Evolutionary conservation across 208 protist genomes (phyloP), one percentile per base, ranked within the genome.

Genomic region (Wallacemonas sp.): DNA sequence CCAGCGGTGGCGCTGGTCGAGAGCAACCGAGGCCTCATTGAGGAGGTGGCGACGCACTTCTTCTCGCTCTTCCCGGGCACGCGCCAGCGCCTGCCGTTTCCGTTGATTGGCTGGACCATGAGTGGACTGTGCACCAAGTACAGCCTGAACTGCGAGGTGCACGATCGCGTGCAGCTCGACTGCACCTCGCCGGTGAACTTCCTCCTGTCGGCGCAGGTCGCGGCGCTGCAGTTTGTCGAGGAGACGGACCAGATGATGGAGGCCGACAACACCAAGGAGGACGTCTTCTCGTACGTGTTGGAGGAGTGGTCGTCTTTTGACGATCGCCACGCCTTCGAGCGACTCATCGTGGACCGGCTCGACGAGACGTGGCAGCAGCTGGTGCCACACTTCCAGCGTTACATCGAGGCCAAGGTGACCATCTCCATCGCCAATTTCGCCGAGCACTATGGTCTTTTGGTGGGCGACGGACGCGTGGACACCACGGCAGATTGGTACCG

Each of bases 161-260:
- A 23, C 66, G 73, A 18, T 61, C 67, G 61, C 28, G 57, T 72
- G 26, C 45, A 42, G 4, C 32, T 82, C 0, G 79, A 85, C 64
- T 85, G 74, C 76, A 85, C 72, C 14, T 79, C 75, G 0, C 75
- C 76, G 0, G 76, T 81, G 55, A 81, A 85, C 31, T 31, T 81
- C 10, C 79, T 85, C 14, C 68, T 85, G 12, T 85, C 71, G 1
- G 67, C 74, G 0, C 75, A 85, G 50, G 69, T 48, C 29, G 65
- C 54, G 0, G 49, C 73, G 12, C 36, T 81, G 7, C 67, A 75
- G 67, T 81, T 76, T 48, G 50, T 81, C 16, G 79, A 85, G 26
- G 71, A 73, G 63, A 81, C 67, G 41, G 73, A 72, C 28, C 71
- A 64, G 18, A 44, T 74, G 25, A 68, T 81, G 28, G 71, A 62